phyloP scores from a whole-genome alignment of 805 yeast genomes.

The Barnettozyma sp. region DNA sequence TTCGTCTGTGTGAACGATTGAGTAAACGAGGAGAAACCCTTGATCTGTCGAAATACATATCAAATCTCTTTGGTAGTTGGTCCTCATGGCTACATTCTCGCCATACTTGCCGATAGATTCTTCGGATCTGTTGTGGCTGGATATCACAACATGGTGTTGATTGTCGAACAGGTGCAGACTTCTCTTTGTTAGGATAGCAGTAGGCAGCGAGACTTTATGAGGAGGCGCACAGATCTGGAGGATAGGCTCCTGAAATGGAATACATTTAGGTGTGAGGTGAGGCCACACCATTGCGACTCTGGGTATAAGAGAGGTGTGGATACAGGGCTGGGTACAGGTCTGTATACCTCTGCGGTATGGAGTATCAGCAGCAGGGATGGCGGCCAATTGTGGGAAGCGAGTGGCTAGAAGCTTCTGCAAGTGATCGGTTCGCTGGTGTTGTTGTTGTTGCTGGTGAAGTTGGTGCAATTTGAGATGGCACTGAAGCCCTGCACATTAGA shows the following conservation, averaged over 20 bases:
- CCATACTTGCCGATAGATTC: slow-evolving; percentile 36
- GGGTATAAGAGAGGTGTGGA: no score
- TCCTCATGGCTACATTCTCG: slow-evolving; percentile 25
- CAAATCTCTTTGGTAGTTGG: slow-evolving; percentile 21
- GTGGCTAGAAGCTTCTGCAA: no score
- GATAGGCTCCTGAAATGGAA: slow-evolving; percentile 3
- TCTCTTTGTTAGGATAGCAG: slow-evolving; percentile 26
- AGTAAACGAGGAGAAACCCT: slow-evolving; percentile 33
- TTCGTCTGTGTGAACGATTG: slow-evolving; percentile 18
- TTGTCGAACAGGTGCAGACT: slow-evolving; percentile 29
- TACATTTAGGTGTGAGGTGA: slow-evolving; percentile 3
- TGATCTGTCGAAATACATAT: slow-evolving; percentile 31
- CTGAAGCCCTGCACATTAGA: no score
- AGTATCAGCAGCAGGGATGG: no score
- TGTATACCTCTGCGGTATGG: no score
- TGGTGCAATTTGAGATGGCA: no score
- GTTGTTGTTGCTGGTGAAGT: no score
- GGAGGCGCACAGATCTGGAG: slow-evolving; percentile 5
- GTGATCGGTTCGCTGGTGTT: no score
- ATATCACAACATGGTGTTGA: slow-evolving; percentile 28
- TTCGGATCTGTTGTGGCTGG: slow-evolving; percentile 28
- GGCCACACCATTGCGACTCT: slow-evolving; percentile 8
- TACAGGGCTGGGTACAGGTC: no score
- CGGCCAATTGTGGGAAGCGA: no score
- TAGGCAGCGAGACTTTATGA: not conserved